These are phyloP conservation scores for Coemansia sp. DNA, from an alignment of 192 early-diverging fungal species.

Conservation along the genomic window DNA sequence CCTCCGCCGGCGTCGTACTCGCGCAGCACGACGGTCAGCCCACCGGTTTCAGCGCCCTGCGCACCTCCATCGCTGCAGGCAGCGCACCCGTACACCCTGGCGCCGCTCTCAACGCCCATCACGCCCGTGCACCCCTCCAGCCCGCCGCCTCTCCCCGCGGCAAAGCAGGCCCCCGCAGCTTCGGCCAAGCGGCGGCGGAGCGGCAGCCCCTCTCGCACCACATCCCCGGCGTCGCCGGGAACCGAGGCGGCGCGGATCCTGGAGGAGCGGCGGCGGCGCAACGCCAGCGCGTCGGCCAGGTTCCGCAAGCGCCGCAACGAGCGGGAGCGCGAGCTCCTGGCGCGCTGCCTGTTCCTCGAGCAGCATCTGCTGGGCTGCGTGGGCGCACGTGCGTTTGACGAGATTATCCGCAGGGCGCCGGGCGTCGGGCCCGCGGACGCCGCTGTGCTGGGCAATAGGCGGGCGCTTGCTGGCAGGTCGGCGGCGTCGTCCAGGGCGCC, in stretches of 20 bases:
- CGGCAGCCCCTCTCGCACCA: background rate
- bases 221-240: background rate
- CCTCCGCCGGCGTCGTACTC: no score
- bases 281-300: constrained; percentile 62
- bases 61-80: no score
- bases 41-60: no score
- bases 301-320: constrained; percentile 66
- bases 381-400: constrained; percentile 21
- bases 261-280: constrained; percentile 60
- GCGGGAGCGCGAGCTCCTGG: constrained; percentile 57
- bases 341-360: constrained; percentile 56
- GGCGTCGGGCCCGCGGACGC: background rate
- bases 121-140: constrained; percentile 2
- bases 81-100: constrained; percentile 1
- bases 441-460: background rate
- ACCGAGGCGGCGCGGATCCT: constrained; percentile 50
- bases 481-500: constrained; percentile 5
- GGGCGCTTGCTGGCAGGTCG: background rate
- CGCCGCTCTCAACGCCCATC: constrained; percentile 1
- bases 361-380: constrained; percentile 28
- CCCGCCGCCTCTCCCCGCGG: background rate
- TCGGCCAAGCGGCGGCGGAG: constrained; percentile 4
- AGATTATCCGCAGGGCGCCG: constrained; percentile 36
- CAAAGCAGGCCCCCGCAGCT: background rate
- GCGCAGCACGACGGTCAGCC: no score